These are phyloP conservation scores for Suillus subaureus DNA, from an alignment of 768 basidiomycete species.

Conservation along the genomic window DNA sequence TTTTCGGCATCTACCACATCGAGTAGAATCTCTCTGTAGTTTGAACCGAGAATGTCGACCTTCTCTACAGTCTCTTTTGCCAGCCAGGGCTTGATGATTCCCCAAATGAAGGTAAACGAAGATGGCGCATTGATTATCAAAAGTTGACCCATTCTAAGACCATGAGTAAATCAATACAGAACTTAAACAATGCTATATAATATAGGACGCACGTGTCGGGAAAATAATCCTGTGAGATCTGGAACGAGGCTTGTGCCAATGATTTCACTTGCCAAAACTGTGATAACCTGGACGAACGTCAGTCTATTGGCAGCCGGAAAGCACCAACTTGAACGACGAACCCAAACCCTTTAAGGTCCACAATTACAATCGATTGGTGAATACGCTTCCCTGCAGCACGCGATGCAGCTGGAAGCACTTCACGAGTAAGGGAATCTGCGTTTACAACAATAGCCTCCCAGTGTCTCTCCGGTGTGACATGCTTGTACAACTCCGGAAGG, in stretches of 20 bases:
- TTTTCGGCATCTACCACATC: conserved; percentile 64
- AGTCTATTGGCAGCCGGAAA: background rate
- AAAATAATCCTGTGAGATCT: conserved; percentile 78
- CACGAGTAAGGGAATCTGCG: conserved; percentile 62
- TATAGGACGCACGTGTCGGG: conserved; percentile 65
- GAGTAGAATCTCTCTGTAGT: conserved; percentile 60
- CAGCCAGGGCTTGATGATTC: conserved; percentile 68
- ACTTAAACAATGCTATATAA: background rate
- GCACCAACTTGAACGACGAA: conserved; percentile 28
- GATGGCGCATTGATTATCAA: conserved; percentile 73
- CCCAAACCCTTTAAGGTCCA: conserved; percentile 75
- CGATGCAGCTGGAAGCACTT: conserved; percentile 67
- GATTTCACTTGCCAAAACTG: conserved; percentile 80
- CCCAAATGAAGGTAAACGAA: conserved; percentile 76
- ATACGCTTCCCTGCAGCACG: conserved; percentile 55
- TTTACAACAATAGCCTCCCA: conserved; percentile 68
- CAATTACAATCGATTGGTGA: conserved; percentile 59
- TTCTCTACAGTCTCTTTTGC: conserved; percentile 72
- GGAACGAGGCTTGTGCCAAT: conserved; percentile 63
- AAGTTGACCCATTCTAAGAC: conserved; percentile 67
- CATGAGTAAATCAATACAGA: background rate
- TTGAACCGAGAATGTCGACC: conserved; percentile 62
- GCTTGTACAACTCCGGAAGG: conserved; percentile 55
- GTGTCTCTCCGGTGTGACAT: conserved; percentile 59
- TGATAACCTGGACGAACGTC: conserved; percentile 43